These are phyloP conservation scores for Psilocybe sp. DNA, from an alignment of 768 basidiomycete species.

Conservation along the genomic window DNA sequence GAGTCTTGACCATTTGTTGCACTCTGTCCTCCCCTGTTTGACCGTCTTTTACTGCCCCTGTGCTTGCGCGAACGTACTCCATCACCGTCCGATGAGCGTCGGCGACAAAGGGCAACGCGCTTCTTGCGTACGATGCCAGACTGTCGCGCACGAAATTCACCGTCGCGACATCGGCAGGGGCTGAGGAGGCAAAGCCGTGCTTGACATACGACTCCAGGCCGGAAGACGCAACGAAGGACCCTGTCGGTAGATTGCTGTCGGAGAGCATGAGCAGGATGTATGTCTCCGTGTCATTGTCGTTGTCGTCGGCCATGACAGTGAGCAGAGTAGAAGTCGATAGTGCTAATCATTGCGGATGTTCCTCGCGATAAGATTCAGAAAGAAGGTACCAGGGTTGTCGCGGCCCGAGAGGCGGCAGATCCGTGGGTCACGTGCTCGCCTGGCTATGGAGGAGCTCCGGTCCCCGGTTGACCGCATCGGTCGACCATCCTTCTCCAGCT, in stretches of 20 bases:
- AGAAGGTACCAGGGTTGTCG: constrained; percentile 5
- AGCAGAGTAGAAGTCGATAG: background rate
- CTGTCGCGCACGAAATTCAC: constrained; percentile 68
- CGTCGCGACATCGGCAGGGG: constrained; percentile 28
- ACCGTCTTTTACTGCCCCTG: background rate
- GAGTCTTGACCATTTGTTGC: constrained; percentile 32
- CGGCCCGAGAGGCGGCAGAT: background rate
- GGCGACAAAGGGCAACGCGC: constrained; percentile 75
- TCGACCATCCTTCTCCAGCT: constrained; percentile 9
- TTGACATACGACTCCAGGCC: constrained; percentile 88
- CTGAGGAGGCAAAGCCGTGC: constrained; percentile 75
- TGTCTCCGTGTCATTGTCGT: constrained; percentile 35
- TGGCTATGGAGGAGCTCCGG: constrained; percentile 12
- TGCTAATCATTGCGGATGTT: background rate
- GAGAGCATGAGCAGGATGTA: constrained; percentile 79
- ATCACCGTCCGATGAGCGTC: constrained; percentile 56
- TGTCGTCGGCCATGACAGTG: constrained; percentile 7
- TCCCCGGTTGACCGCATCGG: constrained; percentile 2
- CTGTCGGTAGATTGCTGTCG: constrained; percentile 94
- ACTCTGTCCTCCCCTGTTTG: constrained; percentile 10
- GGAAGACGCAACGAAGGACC: constrained; percentile 92
- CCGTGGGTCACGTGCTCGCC: constrained; percentile 8
- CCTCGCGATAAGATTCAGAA: background rate
- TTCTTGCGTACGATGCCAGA: constrained; percentile 73
- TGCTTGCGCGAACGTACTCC: constrained; percentile 14